Evolutionary conservation across 768 basidiomycete species (phyloP).

Genomic region (Tylopilus sp.): DNA sequence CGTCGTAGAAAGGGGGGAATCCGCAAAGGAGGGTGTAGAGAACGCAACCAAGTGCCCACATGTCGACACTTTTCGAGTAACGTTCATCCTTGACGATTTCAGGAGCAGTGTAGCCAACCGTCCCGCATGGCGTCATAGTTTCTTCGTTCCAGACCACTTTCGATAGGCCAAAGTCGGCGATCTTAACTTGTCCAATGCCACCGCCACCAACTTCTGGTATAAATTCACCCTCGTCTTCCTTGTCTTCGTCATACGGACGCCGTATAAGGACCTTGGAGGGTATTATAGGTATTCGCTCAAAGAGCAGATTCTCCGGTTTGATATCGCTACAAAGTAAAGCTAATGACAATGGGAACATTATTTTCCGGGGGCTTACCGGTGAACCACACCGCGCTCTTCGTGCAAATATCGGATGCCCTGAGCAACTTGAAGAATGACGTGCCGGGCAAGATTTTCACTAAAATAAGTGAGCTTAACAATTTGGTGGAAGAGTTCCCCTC

Average conservation of each 20-base stretch:
- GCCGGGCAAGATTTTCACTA: constrained; percentile 93
- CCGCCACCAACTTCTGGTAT: constrained; percentile 90
- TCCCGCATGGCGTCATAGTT: constrained; percentile 99
- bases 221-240: constrained; percentile 98
- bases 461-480: constrained; percentile 99
- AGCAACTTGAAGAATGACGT: constrained; percentile 95
- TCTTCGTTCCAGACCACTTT: constrained; percentile 99
- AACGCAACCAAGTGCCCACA: constrained; percentile 99
- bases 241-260: constrained; percentile 95
- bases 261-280: constrained; percentile 73
- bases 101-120: constrained; percentile 98
- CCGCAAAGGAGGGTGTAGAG: constrained; percentile 97
- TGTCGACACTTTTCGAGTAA: constrained; percentile 95
- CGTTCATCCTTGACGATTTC: constrained; percentile 99
- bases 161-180: constrained; percentile 95
- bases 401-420: constrained; percentile 93
- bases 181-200: constrained; percentile 96
- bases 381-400: constrained; percentile 96
- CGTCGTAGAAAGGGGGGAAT: constrained; percentile 98
- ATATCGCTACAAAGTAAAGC: constrained; percentile 58
- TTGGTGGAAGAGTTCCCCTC: constrained; percentile 97
- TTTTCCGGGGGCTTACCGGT: constrained; percentile 49
- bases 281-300: constrained; percentile 87
- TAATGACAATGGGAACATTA: neutral
- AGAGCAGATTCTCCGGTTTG: constrained; percentile 96